These are phyloP conservation scores for Irpex lacteus DNA, from an alignment of 1,284 basidiomycete species.

Conservation along the genomic window DNA sequence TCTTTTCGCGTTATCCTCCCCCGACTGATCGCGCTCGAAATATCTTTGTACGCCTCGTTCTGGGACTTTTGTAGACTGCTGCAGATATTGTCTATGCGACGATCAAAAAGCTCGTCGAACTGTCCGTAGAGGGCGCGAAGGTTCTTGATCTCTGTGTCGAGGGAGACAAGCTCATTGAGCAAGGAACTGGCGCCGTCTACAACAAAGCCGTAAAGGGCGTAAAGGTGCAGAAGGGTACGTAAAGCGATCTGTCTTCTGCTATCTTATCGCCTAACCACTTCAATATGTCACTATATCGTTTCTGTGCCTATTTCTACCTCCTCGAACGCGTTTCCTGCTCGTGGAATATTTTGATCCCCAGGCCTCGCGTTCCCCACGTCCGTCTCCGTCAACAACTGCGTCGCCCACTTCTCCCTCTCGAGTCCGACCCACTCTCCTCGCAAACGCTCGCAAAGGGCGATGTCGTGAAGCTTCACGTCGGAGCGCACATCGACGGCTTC, in stretches of 20 bases:
- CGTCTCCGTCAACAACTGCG: slow-evolving; percentile 89
- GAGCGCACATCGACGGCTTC: slow-evolving; percentile 96
- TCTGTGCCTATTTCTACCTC: background rate
- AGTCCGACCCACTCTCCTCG: slow-evolving; percentile 68
- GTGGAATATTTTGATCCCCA: slow-evolving; percentile 27
- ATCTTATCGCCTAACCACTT: slow-evolving; percentile 4
- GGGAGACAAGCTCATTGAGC: slow-evolving; percentile 90
- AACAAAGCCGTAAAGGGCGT: slow-evolving; percentile 88
- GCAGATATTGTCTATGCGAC: slow-evolving; percentile 88
- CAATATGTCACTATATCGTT: background rate
- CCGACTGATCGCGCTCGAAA: slow-evolving; percentile 10
- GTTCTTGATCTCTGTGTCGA: slow-evolving; percentile 88
- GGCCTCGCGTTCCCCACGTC: slow-evolving; percentile 94
- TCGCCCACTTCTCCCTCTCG: slow-evolving; percentile 82
- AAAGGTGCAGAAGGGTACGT: slow-evolving; percentile 83
- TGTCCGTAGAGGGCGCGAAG: slow-evolving; percentile 80
- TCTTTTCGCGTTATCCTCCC: background rate
- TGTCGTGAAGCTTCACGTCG: slow-evolving; percentile 94
- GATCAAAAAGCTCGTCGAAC: slow-evolving; percentile 81
- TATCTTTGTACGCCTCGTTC: slow-evolving; percentile 23
- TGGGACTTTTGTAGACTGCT: slow-evolving; percentile 60
- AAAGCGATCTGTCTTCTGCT: slow-evolving; percentile 7
- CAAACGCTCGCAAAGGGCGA: slow-evolving; percentile 82
- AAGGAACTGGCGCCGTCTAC: slow-evolving; percentile 83
- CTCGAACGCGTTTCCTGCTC: background rate